Evolutionary conservation across 495 filamentous ascomycete species (phyloP).

Genomic region (Haplographium delicatum): DNA sequence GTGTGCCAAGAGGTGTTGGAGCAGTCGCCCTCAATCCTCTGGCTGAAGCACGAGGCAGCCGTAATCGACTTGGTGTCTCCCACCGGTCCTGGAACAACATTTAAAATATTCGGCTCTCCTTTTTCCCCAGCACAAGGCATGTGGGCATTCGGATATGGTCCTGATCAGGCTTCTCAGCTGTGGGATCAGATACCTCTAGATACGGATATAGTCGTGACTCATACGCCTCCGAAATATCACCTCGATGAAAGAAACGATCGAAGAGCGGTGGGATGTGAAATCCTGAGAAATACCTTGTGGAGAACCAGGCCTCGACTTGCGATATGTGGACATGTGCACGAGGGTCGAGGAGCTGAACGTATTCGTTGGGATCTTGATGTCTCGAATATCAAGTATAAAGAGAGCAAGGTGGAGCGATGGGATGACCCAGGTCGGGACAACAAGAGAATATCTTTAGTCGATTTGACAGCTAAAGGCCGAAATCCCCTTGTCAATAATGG

Average conservation of each 20-base stretch:
- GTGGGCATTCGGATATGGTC: slow-evolving; percentile 70
- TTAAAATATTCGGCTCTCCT: slow-evolving; percentile 75
- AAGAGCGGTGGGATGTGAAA: slow-evolving; percentile 57
- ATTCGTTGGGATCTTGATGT: slow-evolving; percentile 48
- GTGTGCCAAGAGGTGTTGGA: slow-evolving; percentile 52
- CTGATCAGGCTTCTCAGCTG: slow-evolving; percentile 40
- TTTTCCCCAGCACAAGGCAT: slow-evolving; percentile 55
- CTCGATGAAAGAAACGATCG: slow-evolving; percentile 58
- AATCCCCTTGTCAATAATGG: slow-evolving; percentile 27
- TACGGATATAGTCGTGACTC: slow-evolving; percentile 81
- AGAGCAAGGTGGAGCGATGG: slow-evolving; percentile 30
- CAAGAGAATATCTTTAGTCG: slow-evolving; percentile 54
- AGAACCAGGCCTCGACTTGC: slow-evolving; percentile 74
- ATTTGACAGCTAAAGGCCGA: slow-evolving; percentile 34
- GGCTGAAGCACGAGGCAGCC: slow-evolving; percentile 58
- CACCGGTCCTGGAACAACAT: slow-evolving; percentile 56
- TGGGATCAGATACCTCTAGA: slow-evolving; percentile 59
- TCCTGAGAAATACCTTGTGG: slow-evolving; percentile 63
- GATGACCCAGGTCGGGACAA: slow-evolving; percentile 40
- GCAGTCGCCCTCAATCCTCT: slow-evolving; percentile 52
- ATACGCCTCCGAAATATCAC: slow-evolving; percentile 71
- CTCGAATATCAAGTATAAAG: slow-evolving; percentile 29
- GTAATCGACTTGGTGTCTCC: slow-evolving; percentile 50
- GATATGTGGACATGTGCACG: slow-evolving; percentile 87
- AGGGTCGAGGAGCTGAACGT: slow-evolving; percentile 51